Conservation (phyloP, 805 yeast genomes). For the Suhomyces prunicola region DNA sequence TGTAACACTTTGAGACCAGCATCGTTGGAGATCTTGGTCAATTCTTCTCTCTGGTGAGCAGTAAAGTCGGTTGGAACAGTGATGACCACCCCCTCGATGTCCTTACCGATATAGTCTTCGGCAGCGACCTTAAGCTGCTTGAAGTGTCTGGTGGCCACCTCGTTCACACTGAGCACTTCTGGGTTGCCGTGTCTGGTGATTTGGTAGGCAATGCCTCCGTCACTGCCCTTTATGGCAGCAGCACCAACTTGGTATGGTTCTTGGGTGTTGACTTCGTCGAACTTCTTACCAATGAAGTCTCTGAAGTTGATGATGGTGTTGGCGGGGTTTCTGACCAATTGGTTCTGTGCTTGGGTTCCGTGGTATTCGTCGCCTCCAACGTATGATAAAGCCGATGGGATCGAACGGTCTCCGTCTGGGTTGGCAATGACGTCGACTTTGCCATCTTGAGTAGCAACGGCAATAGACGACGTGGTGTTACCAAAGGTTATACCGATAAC, state of each 20-base stretch:
- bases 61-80: constrained; percentile 89
- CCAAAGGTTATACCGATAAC: constrained; percentile 96
- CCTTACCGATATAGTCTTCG: constrained; percentile 82
- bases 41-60: constrained; percentile 63
- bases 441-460: constrained; percentile 80
- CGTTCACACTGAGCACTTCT: constrained; percentile 65
- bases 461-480: constrained; percentile 92
- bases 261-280: constrained; percentile 65
- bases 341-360: constrained; percentile 93
- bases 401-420: constrained; percentile 98
- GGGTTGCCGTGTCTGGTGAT: constrained; percentile 47
- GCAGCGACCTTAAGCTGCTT: constrained; percentile 82
- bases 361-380: constrained; percentile 95
- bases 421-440: constrained; percentile 96
- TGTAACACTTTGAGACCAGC: constrained; percentile 83
- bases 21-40: constrained; percentile 57
- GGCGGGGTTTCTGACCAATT: constrained; percentile 82
- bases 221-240: constrained; percentile 48
- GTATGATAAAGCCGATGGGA: constrained; percentile 88
- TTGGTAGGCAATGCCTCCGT: constrained; percentile 69
- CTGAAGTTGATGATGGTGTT: constrained; percentile 90
- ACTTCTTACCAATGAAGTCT: constrained; percentile 81
- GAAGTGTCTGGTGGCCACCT: constrained; percentile 81
- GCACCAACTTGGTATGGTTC: constrained; percentile 57
- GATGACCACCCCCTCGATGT: constrained; percentile 77